Evolutionary conservation across 2,329 filamentous ascomycete species (phyloP).

Genomic region (Cytospora piceae): DNA sequence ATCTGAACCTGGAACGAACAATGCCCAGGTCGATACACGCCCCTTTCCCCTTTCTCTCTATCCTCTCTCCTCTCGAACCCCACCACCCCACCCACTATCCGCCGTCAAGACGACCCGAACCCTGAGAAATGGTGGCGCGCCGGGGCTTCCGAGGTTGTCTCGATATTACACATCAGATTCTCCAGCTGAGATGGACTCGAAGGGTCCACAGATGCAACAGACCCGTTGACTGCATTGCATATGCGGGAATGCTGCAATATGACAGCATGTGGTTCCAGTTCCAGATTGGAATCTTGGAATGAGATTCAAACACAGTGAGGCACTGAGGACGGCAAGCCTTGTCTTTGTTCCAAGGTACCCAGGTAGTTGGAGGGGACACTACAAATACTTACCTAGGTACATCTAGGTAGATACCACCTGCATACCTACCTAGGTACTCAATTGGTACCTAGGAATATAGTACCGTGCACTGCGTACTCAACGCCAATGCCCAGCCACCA

Average conservation of each 20-base stretch:
- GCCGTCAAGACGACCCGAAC: slow-evolving; percentile 8
- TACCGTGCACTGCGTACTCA: neutral
- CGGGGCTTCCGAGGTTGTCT: neutral
- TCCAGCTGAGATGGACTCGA: neutral
- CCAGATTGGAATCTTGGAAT: neutral
- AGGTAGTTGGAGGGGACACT: too few species aligned
- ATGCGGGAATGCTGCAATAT: neutral
- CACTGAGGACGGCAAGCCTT: neutral
- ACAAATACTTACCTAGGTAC: neutral
- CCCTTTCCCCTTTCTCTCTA: too few species aligned
- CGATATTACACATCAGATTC: slow-evolving; percentile 1
- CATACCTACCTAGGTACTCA: neutral
- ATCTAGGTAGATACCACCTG: neutral
- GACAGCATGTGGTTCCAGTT: neutral
- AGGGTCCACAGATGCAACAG: neutral
- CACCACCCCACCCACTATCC: neutral
- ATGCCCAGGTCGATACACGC: too few species aligned
- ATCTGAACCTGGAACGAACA: too few species aligned
- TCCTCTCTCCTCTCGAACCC: too few species aligned
- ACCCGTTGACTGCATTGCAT: slow-evolving; percentile 1
- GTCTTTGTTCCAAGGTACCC: neutral
- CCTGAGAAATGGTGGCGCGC: neutral
- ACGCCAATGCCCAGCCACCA: slow-evolving; percentile 1
- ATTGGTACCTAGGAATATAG: neutral
- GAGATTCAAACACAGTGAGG: neutral